phyloP scores from a whole-genome alignment of 768 basidiomycete genomes.

The button mushroom (Agaricus bisporus) region DNA sequence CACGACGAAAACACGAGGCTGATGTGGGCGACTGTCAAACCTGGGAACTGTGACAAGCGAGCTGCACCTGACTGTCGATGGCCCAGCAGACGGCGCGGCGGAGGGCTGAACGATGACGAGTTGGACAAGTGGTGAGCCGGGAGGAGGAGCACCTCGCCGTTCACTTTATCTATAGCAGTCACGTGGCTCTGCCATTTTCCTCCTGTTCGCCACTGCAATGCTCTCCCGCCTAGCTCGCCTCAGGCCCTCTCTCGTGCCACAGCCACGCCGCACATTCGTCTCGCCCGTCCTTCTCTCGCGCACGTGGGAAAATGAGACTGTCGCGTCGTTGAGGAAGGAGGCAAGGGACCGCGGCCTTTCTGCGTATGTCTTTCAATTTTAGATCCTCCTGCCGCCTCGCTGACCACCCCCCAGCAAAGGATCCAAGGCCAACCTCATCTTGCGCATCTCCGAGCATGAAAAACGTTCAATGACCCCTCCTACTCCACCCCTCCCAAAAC shows the following conservation, averaged over 20 bases:
- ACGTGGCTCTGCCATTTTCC: no score
- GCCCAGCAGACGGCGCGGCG: no score
- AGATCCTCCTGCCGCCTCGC: constrained; percentile 1
- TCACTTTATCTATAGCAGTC: no score
- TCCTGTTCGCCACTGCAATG: background rate
- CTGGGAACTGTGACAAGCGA: background rate
- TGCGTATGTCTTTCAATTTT: constrained; percentile 37
- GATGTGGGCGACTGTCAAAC: constrained; percentile 11
- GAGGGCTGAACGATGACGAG: no score
- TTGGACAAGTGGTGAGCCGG: no score
- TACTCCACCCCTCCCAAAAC: background rate
- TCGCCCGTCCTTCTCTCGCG: constrained; percentile 53
- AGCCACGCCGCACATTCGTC: constrained; percentile 26
- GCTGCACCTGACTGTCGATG: no score
- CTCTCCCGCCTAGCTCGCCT: constrained; percentile 20
- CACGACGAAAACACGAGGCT: constrained; percentile 62
- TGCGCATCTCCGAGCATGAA: constrained; percentile 50
- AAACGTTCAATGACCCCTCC: constrained; percentile 7
- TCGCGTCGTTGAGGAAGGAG: constrained; percentile 45
- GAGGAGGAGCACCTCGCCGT: no score
- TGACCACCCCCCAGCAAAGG: constrained; percentile 38
- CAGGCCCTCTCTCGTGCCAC: background rate
- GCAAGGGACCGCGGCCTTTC: constrained; percentile 51
- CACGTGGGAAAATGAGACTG: constrained; percentile 47
- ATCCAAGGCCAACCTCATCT: constrained; percentile 50